phyloP scores from a whole-genome alignment of 495 filamentous ascomycete genomes.

The Echria macrotheca region DNA sequence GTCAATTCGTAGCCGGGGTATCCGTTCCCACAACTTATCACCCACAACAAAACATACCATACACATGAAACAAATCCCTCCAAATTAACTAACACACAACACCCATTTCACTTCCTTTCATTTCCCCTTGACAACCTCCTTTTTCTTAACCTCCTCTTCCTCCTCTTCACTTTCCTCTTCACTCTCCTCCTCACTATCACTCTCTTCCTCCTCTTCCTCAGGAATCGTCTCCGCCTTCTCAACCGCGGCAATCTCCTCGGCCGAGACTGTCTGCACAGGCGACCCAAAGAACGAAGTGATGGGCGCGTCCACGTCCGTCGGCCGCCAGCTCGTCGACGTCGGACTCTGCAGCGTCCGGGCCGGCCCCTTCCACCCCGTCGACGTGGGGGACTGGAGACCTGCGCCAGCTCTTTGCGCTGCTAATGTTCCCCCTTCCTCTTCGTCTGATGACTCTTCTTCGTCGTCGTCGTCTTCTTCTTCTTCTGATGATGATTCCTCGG shows the following conservation, averaged over 20 bases:
- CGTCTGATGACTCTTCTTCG: constrained; percentile 4
- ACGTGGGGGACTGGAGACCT: constrained; percentile 35
- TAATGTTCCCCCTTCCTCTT: background rate
- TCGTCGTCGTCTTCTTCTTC: constrained; percentile 2
- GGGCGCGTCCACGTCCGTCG: constrained; percentile 32
- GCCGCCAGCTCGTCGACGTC: constrained; percentile 40
- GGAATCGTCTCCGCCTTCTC: constrained; percentile 35
- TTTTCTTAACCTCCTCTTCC: constrained; percentile 15
- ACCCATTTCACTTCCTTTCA: no score
- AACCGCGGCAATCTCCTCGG: constrained; percentile 34
- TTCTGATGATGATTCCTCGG: background rate
- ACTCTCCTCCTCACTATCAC: constrained; percentile 20
- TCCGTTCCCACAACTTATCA: no score
- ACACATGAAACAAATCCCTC: no score
- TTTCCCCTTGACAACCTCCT: no score
- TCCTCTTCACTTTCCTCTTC: constrained; percentile 17
- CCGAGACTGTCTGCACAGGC: constrained; percentile 20
- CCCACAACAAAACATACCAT: no score
- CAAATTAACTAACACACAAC: no score
- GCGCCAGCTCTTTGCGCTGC: background rate
- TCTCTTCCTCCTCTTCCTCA: constrained; percentile 21
- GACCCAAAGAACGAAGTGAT: constrained; percentile 30
- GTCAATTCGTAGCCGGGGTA: no score
- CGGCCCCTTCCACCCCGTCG: constrained; percentile 27
- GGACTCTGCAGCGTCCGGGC: constrained; percentile 36